phyloP scores from a whole-genome alignment of 768 basidiomycete genomes.

The Saitozyma sp. region DNA sequence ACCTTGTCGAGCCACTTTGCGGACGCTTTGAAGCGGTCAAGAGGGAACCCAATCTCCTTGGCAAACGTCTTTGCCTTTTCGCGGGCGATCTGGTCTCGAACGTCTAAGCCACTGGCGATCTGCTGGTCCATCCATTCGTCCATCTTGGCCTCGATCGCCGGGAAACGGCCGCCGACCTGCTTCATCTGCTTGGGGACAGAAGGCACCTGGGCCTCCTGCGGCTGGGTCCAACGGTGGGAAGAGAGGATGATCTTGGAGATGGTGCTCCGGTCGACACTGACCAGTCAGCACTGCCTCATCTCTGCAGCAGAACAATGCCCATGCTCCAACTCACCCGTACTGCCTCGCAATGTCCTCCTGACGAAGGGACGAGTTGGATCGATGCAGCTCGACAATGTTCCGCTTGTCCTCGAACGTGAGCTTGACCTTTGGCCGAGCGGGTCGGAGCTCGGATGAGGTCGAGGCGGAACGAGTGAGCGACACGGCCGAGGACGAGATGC shows the following conservation, averaged over 20 bases:
- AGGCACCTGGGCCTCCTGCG: constrained; percentile 35
- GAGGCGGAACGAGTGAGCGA: constrained; percentile 31
- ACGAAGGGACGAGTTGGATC: constrained; percentile 42
- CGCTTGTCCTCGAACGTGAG: constrained; percentile 50
- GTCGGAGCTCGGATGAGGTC: constrained; percentile 29
- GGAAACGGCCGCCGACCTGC: constrained; percentile 45
- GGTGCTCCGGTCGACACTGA: constrained; percentile 50
- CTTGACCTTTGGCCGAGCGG: constrained; percentile 46
- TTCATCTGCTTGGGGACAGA: constrained; percentile 32
- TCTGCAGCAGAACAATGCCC: too few relatives aligned
- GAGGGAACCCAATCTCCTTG: constrained; percentile 40
- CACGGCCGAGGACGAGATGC: constrained; percentile 25
- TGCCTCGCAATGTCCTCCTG: constrained; percentile 51
- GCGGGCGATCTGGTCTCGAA: constrained; percentile 41
- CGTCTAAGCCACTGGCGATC: constrained; percentile 41
- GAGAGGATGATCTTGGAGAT: constrained; percentile 49
- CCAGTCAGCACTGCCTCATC: constrained; percentile 3
- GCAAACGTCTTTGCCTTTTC: constrained; percentile 49
- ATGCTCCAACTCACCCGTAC: constrained; percentile 35
- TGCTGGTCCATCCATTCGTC: constrained; percentile 50
- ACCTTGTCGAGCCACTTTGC: constrained; percentile 52
- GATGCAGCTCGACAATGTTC: constrained; percentile 45
- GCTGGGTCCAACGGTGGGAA: constrained; percentile 47
- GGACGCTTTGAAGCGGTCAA: constrained; percentile 50
- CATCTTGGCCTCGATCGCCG: constrained; percentile 47